Evolutionary conservation across 305 asterid genomes (phyloP).

Genomic region (Rubia peregrina): DNA sequence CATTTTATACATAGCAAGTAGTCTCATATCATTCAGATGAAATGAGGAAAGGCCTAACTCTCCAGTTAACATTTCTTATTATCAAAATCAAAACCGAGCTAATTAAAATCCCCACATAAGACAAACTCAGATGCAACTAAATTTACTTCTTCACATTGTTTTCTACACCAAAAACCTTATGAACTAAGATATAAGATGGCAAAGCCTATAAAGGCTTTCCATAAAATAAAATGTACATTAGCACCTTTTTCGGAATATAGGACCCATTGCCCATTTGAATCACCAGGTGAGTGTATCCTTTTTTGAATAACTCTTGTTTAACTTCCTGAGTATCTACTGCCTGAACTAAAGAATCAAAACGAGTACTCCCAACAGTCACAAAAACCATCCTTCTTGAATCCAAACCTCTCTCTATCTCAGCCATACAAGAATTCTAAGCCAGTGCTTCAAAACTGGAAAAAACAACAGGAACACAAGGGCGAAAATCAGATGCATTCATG

Average conservation of each 20-base stretch:
- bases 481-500: background rate
- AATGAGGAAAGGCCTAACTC: background rate
- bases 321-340: slow-evolving; percentile 67
- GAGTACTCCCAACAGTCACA: slow-evolving; percentile 86
- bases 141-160: background rate
- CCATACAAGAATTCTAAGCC: slow-evolving; percentile 24
- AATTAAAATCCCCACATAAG: background rate
- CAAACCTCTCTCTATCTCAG: slow-evolving; percentile 28
- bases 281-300: slow-evolving; percentile 66
- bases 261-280: slow-evolving; percentile 92
- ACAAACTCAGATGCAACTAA: background rate
- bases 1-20: background rate
- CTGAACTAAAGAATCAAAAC: slow-evolving; percentile 78
- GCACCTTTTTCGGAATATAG: slow-evolving; percentile 64
- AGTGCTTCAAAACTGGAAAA: slow-evolving; percentile 2
- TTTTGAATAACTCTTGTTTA: slow-evolving; percentile 43
- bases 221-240: background rate
- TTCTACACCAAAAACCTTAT: background rate
- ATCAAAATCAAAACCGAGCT: background rate
- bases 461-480: background rate
- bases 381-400: slow-evolving; percentile 47
- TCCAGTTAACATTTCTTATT: background rate
- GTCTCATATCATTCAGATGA: background rate
- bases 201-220: background rate
- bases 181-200: background rate